These are phyloP conservation scores for Cercospora sp. DNA, from an alignment of 2,329 filamentous ascomycete species.

Conservation along the genomic window DNA sequence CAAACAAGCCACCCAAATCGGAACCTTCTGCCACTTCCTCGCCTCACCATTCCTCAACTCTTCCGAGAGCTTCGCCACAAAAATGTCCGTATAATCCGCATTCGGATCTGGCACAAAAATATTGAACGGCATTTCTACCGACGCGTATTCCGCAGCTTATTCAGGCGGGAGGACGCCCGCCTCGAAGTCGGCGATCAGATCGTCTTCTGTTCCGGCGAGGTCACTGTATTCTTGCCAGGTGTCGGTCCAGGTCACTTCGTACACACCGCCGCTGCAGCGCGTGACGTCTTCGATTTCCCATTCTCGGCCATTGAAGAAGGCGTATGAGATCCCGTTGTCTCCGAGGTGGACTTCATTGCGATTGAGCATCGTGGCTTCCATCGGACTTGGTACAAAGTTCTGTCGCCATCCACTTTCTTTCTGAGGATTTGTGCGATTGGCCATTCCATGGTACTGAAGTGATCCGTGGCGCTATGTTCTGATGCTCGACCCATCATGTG, in stretches of 20 bases:
- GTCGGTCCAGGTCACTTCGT: background rate
- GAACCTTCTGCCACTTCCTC: background rate
- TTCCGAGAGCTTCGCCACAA: background rate
- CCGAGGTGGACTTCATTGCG: background rate
- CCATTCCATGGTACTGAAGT: background rate
- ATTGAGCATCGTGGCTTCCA: background rate
- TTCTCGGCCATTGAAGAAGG: background rate
- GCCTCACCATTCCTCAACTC: background rate
- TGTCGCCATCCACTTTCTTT: background rate
- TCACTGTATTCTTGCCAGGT: background rate
- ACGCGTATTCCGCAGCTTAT: background rate
- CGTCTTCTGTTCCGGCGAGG: background rate
- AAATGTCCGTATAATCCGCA: background rate
- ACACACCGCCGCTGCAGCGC: background rate
- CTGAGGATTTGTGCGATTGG: background rate
- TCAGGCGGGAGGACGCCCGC: background rate
- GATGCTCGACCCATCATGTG: background rate
- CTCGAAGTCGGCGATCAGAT: background rate
- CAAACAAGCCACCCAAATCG: slow-evolving; percentile 2
- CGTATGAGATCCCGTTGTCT: background rate
- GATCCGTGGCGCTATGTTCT: background rate
- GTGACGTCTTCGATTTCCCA: background rate
- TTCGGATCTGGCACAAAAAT: background rate
- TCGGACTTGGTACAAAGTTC: background rate
- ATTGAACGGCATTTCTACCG: background rate